phyloP scores from a whole-genome alignment of 2,329 filamentous ascomycete genomes.

The Byssoonygena ceratinophila region DNA sequence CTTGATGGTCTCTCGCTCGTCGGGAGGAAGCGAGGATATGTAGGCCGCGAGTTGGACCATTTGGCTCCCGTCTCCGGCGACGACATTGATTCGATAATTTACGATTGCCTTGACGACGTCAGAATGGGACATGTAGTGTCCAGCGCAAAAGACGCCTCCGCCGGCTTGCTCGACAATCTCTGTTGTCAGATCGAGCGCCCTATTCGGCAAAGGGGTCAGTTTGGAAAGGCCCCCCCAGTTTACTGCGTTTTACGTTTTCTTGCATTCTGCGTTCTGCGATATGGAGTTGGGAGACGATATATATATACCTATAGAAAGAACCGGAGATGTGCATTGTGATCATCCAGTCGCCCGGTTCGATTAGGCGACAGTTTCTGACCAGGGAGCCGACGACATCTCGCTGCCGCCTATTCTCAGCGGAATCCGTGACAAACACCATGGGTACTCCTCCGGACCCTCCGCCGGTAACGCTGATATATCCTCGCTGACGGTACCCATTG shows the following conservation, averaged over 20 bases:
- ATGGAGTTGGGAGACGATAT: not conserved
- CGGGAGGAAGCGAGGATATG: slow-evolving; percentile 25
- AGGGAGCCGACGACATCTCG: slow-evolving; percentile 29
- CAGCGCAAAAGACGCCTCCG: slow-evolving; percentile 32
- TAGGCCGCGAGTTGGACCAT: slow-evolving; percentile 30
- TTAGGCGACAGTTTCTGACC: slow-evolving; percentile 23
- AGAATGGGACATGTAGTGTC: slow-evolving; percentile 21
- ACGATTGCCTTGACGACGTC: slow-evolving; percentile 23
- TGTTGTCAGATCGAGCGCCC: slow-evolving; percentile 33
- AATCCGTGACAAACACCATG: slow-evolving; percentile 36
- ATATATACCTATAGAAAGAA: slow-evolving; percentile 31
- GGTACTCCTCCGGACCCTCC: slow-evolving; percentile 29
- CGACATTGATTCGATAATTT: slow-evolving; percentile 30
- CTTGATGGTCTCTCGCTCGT: slow-evolving; percentile 19
- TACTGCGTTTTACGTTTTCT: not conserved
- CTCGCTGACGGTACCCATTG: slow-evolving; percentile 32
- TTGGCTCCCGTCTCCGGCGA: slow-evolving; percentile 34
- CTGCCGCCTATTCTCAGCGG: slow-evolving; percentile 35
- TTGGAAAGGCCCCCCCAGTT: not conserved
- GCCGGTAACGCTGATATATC: slow-evolving; percentile 36
- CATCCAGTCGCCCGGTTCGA: slow-evolving; percentile 33
- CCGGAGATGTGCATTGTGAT: slow-evolving; percentile 32
- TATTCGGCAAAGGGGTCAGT: not conserved
- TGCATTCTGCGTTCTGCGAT: not conserved
- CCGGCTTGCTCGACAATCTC: slow-evolving; percentile 37